Conservation (phyloP, 2,329 filamentous ascomycete species). For the Neofusicoccum ribis region DNA sequence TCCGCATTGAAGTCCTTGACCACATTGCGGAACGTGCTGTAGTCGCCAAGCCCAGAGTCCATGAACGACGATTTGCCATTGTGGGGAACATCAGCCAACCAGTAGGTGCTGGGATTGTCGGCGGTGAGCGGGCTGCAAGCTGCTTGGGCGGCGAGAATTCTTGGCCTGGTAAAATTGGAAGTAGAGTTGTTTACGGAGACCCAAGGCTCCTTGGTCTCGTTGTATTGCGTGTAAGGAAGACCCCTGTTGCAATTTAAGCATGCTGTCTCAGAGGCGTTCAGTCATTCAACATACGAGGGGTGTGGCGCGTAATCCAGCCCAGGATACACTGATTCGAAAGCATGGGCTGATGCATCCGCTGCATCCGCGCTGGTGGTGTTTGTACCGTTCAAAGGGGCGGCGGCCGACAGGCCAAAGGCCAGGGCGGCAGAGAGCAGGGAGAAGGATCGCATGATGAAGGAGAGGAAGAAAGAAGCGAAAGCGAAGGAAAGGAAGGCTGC, state of each 20-base stretch:
- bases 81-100: constrained; percentile 11
- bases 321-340: neutral
- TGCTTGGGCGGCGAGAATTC: neutral
- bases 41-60: constrained; percentile 19
- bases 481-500: neutral
- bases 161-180: neutral
- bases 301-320: neutral
- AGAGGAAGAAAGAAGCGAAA: neutral
- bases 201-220: neutral
- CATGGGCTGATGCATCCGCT: neutral
- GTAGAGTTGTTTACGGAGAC: neutral
- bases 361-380: neutral
- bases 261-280: neutral
- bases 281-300: neutral
- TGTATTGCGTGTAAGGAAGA: neutral
- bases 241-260: neutral
- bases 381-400: neutral
- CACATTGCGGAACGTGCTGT: constrained; percentile 39
- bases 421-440: neutral
- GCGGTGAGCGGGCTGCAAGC: constrained; percentile 7
- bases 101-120: constrained; percentile 11
- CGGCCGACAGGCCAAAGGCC: neutral
- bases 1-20: constrained; percentile 37
- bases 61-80: constrained; percentile 19
- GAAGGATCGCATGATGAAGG: neutral